Conservation (phyloP, 179 eudicot species). For the Vitellaria paradoxa region DNA sequence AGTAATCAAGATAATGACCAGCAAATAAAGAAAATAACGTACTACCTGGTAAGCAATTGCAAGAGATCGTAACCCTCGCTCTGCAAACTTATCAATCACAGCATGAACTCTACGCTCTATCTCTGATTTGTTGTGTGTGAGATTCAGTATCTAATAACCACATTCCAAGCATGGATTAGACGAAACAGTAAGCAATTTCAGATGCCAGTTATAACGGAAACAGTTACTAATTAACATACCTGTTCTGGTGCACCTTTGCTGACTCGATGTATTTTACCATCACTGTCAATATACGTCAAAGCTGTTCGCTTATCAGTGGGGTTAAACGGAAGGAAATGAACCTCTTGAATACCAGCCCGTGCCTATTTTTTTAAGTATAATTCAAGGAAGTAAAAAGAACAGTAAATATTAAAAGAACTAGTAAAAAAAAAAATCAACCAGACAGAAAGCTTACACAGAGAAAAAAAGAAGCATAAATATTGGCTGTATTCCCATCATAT, state of each 20-base stretch:
- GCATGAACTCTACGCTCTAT: conserved; percentile 85
- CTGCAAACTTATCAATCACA: conserved; percentile 90
- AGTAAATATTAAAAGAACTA: not conserved
- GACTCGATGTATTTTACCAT: conserved; percentile 82
- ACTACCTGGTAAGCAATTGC: conserved; percentile 93
- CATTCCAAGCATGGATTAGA: conserved; percentile 10
- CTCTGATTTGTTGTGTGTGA: conserved; percentile 82
- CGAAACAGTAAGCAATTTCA: not conserved
- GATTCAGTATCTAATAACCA: conserved; percentile 62
- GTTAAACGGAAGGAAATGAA: conserved; percentile 90
- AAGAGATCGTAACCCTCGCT: conserved; percentile 84
- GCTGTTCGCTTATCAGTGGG: conserved; percentile 96
- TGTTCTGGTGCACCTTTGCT: conserved; percentile 98
- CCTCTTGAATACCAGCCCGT: conserved; percentile 74
- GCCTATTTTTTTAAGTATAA: conserved; percentile 39
- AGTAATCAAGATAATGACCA: not conserved
- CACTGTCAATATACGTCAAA: conserved; percentile 66
- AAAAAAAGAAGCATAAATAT: conserved; percentile 5
- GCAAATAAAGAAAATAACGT: not conserved
- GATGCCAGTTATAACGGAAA: not conserved
- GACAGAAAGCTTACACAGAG: not conserved
- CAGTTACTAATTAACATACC: conserved; percentile 31
- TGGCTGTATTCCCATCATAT: not conserved
- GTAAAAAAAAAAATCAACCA: not conserved
- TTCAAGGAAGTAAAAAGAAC: not conserved